These are phyloP conservation scores for Xylaria grammica DNA, from an alignment of 495 filamentous ascomycete species.

Conservation along the genomic window DNA sequence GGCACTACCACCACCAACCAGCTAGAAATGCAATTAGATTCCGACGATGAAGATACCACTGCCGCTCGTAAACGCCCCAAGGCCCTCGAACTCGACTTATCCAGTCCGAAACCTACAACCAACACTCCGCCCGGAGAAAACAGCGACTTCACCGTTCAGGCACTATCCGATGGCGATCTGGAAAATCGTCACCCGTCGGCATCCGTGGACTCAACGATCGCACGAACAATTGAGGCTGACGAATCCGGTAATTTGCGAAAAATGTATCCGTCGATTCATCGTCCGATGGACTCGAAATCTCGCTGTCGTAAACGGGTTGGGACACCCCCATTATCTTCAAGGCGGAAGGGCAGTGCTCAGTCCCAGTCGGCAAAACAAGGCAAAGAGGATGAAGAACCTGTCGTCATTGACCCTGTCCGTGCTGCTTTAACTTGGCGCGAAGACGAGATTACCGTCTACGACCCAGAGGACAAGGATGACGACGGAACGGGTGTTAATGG, in stretches of 20 bases:
- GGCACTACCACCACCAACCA: constrained; percentile 18
- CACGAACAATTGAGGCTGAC: constrained; percentile 34
- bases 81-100: constrained; percentile 33
- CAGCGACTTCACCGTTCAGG: background rate
- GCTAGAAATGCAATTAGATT: constrained; percentile 32
- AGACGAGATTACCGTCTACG: constrained; percentile 82
- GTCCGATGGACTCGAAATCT: constrained; percentile 47
- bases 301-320: constrained; percentile 46
- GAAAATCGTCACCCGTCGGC: constrained; percentile 25
- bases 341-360: constrained; percentile 27
- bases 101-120: constrained; percentile 24
- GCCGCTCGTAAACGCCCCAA: constrained; percentile 46
- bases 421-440: constrained; percentile 79
- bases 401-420: constrained; percentile 56
- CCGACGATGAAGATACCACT: constrained; percentile 28
- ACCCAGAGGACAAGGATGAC: constrained; percentile 73
- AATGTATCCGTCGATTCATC: constrained; percentile 45
- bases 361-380: background rate
- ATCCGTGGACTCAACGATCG: constrained; percentile 37
- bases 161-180: constrained; percentile 23
- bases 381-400: constrained; percentile 27
- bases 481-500: constrained; percentile 86
- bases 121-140: constrained; percentile 13
- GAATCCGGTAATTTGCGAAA: constrained; percentile 31
- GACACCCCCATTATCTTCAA: constrained; percentile 46